These are phyloP conservation scores for Crucihimalaya himalaica DNA, from an alignment of 345 rosid species.

Conservation along the genomic window DNA sequence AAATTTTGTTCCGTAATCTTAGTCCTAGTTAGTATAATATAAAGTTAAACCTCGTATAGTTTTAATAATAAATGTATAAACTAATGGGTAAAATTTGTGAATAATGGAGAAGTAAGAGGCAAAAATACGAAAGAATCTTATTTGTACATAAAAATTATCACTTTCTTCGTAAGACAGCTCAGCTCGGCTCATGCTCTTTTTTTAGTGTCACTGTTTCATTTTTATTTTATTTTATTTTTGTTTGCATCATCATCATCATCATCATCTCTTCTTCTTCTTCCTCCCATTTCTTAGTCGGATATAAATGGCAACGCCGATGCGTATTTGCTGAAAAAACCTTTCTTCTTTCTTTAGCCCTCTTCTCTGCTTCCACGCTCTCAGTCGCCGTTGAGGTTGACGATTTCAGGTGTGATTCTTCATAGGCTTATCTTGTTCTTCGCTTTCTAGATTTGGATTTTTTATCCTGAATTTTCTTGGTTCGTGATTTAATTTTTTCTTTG, in stretches of 20 bases:
- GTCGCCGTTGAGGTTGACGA: background rate
- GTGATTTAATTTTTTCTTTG: background rate
- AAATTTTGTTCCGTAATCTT: too few relatives aligned
- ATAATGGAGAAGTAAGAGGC: slow-evolving; percentile 18
- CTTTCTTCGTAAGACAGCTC: slow-evolving; percentile 28
- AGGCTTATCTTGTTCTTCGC: background rate
- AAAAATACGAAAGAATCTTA: slow-evolving; percentile 11
- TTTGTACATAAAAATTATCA: background rate
- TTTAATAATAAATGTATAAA: background rate
- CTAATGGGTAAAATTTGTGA: background rate
- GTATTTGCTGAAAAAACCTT: background rate
- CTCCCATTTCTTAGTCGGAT: background rate
- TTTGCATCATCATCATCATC: background rate
- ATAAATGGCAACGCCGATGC: slow-evolving; percentile 27
- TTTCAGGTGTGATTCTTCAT: slow-evolving; percentile 28
- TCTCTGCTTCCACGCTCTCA: background rate
- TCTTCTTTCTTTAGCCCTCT: background rate
- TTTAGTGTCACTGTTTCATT: background rate
- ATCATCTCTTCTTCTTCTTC: background rate
- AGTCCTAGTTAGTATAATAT: too few relatives aligned
- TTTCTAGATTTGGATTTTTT: background rate
- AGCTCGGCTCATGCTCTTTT: slow-evolving; percentile 25
- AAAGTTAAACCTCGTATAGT: background rate
- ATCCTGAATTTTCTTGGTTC: background rate
- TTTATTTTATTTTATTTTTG: background rate